phyloP scores from a whole-genome alignment of 495 filamentous ascomycete species.

The Xeromyces bisporus region DNA sequence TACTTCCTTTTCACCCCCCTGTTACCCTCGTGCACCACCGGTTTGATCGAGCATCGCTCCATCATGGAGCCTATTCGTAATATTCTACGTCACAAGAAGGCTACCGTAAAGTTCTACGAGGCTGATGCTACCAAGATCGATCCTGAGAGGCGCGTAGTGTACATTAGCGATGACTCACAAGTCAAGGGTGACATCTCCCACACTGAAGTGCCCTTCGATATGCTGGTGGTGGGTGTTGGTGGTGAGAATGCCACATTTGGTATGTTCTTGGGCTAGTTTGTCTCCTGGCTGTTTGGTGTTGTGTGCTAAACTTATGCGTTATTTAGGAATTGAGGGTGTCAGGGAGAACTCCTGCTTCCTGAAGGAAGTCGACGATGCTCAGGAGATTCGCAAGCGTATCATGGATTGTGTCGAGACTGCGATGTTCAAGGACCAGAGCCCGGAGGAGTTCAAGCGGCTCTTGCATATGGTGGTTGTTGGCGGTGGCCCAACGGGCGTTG shows the following conservation, averaged over 20 bases:
- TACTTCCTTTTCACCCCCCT: conserved; percentile 99
- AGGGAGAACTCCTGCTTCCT: conserved; percentile 92
- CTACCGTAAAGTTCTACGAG: conserved; percentile 89
- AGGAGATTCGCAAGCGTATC: conserved; percentile 90
- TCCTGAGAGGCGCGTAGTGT: conserved; percentile 70
- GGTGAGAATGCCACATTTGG: conserved; percentile 98
- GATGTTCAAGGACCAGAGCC: conserved; percentile 91
- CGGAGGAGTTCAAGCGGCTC: conserved; percentile 78
- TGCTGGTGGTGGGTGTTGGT: conserved; percentile 92
- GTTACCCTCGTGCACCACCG: conserved; percentile 89
- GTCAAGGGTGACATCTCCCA: conserved; percentile 68
- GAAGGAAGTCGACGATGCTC: conserved; percentile 92
- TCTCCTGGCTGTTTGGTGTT: too few species aligned
- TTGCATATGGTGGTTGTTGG: conserved; percentile 99
- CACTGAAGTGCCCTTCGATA: conserved; percentile 92
- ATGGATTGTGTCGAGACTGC: conserved; percentile 99
- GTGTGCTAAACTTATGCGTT: too few species aligned
- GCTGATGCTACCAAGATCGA: conserved; percentile 96
- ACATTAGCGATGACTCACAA: conserved; percentile 82
- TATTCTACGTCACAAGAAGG: conserved; percentile 84
- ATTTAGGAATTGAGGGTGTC: conserved; percentile 77
- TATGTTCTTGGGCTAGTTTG: conserved; percentile 26
- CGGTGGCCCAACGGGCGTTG: conserved; percentile 93
- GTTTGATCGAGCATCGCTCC: conserved; percentile 92
- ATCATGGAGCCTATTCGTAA: conserved; percentile 98